Evolutionary conservation across 441 rosid species (phyloP).

Genomic region (Melastoma candidum): DNA sequence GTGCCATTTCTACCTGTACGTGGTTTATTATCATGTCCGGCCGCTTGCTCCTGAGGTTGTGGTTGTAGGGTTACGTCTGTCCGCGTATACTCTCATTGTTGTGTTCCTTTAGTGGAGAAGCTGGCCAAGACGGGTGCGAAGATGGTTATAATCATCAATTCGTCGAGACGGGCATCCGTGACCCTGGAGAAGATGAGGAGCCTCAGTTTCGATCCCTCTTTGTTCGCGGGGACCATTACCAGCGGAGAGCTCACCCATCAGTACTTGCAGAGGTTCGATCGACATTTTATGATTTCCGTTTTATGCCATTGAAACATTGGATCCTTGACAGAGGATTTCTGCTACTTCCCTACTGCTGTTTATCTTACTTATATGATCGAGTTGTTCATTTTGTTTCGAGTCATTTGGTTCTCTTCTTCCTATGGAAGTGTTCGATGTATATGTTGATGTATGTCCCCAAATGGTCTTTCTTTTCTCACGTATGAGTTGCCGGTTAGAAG

Average conservation of each 20-base stretch:
- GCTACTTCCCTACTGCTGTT: too few species aligned
- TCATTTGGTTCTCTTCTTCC: too few species aligned
- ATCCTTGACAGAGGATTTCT: too few species aligned
- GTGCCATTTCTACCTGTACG: conserved; percentile 82
- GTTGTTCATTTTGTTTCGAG: too few species aligned
- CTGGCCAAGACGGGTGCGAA: conserved; percentile 61
- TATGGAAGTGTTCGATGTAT: too few species aligned
- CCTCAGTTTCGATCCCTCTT: conserved; percentile 84
- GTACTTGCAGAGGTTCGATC: conserved; percentile 35
- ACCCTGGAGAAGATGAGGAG: conserved; percentile 67
- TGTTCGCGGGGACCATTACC: conserved; percentile 77
- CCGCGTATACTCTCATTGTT: neutral
- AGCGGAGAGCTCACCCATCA: conserved; percentile 89
- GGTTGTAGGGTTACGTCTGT: neutral
- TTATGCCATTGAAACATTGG: neutral
- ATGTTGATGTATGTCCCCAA: too few species aligned
- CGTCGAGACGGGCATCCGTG: conserved; percentile 80
- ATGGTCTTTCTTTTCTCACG: too few species aligned
- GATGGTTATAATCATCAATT: conserved; percentile 80
- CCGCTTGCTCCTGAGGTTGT: conserved; percentile 1
- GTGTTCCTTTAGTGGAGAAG: conserved; percentile 46
- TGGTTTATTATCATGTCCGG: conserved; percentile 22
- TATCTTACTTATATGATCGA: too few species aligned
- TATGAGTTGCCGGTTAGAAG: too few species aligned
- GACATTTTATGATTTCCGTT: conserved; percentile 13